A percentile compares a stretch with the other conserved stretches of the same genome.
Conservation (phyloP, 345 rosid species). For the Arabidopsis thaliana region DNA sequence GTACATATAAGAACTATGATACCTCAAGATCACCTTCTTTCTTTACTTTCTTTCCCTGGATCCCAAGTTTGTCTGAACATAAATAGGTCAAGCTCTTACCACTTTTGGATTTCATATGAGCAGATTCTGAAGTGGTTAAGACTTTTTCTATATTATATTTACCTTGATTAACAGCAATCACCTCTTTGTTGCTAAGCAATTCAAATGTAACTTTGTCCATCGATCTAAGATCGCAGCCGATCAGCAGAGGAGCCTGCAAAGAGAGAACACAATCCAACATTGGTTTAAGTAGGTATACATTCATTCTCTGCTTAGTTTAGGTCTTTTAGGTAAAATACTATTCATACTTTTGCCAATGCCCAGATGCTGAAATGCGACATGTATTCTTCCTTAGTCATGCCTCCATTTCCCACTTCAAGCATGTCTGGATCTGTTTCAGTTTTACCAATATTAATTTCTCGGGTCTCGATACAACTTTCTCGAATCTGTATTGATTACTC, state of each 20-base stretch:
- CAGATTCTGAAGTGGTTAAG: background rate
- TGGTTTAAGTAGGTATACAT: background rate
- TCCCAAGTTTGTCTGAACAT: constrained; percentile 69
- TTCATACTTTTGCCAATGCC: constrained; percentile 80
- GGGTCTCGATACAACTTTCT: background rate
- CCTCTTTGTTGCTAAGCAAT: constrained; percentile 74
- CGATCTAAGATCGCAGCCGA: constrained; percentile 78
- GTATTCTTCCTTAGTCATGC: constrained; percentile 86
- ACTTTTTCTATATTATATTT: background rate
- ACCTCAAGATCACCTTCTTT: constrained; percentile 77
- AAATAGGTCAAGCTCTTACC: constrained; percentile 22
- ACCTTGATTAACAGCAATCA: constrained; percentile 90
- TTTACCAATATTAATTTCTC: constrained; percentile 11
- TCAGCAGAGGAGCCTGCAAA: constrained; percentile 71
- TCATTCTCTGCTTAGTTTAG: background rate
- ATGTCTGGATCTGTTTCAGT: constrained; percentile 86
- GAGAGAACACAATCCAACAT: constrained; percentile 25
- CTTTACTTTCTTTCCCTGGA: constrained; percentile 78
- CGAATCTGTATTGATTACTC: background rate
- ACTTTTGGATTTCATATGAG: constrained; percentile 3
- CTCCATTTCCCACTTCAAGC: constrained; percentile 99
- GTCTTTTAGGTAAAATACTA: background rate
- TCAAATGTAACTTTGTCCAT: constrained; percentile 59
- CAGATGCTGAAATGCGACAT: constrained; percentile 86
- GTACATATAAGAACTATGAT: background rate